phyloP scores from a whole-genome alignment of 1,284 basidiomycete species.

The Vanrija sp. region DNA sequence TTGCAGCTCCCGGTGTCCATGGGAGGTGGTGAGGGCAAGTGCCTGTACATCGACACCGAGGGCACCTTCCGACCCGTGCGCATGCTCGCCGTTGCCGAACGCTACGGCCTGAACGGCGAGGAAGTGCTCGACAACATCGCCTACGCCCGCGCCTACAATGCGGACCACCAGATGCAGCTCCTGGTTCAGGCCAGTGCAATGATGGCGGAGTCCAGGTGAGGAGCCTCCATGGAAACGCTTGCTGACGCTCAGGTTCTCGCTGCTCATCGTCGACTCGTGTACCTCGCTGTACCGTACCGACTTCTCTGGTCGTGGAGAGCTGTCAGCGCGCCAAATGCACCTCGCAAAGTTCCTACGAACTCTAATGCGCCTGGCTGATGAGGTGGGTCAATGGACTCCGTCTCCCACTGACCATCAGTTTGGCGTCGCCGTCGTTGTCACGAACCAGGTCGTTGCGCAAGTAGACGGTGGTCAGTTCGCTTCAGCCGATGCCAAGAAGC shows the following conservation, averaged over 20 bases:
- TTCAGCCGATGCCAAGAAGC: slow-evolving; percentile 81
- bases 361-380: slow-evolving; percentile 89
- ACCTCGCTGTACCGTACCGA: slow-evolving; percentile 96
- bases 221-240: background rate
- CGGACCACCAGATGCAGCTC: slow-evolving; percentile 91
- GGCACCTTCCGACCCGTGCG: slow-evolving; percentile 97
- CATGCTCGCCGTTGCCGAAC: slow-evolving; percentile 88
- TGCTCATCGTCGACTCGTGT: slow-evolving; percentile 94
- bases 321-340: slow-evolving; percentile 92
- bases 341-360: slow-evolving; percentile 95
- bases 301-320: slow-evolving; percentile 90
- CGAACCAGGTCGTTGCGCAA: slow-evolving; percentile 98
- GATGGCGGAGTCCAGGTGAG: slow-evolving; percentile 92
- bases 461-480: slow-evolving; percentile 89
- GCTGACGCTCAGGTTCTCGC: slow-evolving; percentile 68
- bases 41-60: slow-evolving; percentile 98
- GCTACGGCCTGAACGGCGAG: slow-evolving; percentile 92
- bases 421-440: slow-evolving; percentile 94
- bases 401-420: slow-evolving; percentile 58
- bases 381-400: slow-evolving; percentile 56
- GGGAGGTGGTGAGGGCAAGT: slow-evolving; percentile 99
- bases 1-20: slow-evolving; percentile 79
- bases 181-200: slow-evolving; percentile 89
- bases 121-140: slow-evolving; percentile 98
- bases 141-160: slow-evolving; percentile 97